These are phyloP conservation scores for Termitomyces sp. DNA, from an alignment of 768 basidiomycete genomes.

Conservation along the genomic window DNA sequence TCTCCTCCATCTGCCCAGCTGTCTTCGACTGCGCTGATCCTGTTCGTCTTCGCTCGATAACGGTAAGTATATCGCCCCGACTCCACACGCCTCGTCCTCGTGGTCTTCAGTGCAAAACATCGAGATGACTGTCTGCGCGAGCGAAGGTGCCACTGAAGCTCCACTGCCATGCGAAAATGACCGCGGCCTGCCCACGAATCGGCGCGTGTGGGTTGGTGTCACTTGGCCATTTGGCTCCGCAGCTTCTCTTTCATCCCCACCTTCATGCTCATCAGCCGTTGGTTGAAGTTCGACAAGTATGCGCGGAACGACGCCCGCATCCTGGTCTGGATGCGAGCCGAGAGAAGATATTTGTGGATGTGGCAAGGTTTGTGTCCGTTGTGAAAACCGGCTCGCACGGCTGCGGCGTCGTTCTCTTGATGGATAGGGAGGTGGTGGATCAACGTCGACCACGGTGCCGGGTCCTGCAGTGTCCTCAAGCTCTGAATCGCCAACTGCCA, in stretches of 20 bases:
- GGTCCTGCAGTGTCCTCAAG: not conserved
- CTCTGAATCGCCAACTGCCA: slow-evolving; percentile 1
- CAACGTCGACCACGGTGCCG: slow-evolving; percentile 16
- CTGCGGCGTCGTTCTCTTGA: slow-evolving; percentile 35
- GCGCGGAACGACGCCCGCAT: slow-evolving; percentile 20
- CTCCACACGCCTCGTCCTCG: slow-evolving; percentile 19
- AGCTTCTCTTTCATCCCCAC: slow-evolving; percentile 10
- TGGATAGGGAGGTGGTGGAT: slow-evolving; percentile 75
- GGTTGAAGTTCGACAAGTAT: not conserved
- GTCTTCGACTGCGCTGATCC: slow-evolving; percentile 7
- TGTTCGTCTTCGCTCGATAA: slow-evolving; percentile 9
- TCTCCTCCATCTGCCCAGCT: slow-evolving; percentile 28
- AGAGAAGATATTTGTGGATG: slow-evolving; percentile 24
- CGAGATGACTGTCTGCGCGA: slow-evolving; percentile 64
- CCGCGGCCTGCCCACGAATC: slow-evolving; percentile 33
- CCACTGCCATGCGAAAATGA: slow-evolving; percentile 55
- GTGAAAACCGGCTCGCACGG: slow-evolving; percentile 20
- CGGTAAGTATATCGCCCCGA: slow-evolving; percentile 6
- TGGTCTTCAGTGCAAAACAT: slow-evolving; percentile 53
- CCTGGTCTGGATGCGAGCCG: slow-evolving; percentile 30
- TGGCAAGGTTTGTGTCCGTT: slow-evolving; percentile 20
- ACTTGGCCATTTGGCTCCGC: not conserved
- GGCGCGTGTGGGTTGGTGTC: slow-evolving; percentile 18
- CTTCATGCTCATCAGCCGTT: slow-evolving; percentile 20
- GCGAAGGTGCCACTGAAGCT: slow-evolving; percentile 52